Evolutionary conservation across 192 early-diverging fungal genomes (phyloP), one percentile per base, ranked within the genome.

Genomic region (Phycomyces blakesleeanus): DNA sequence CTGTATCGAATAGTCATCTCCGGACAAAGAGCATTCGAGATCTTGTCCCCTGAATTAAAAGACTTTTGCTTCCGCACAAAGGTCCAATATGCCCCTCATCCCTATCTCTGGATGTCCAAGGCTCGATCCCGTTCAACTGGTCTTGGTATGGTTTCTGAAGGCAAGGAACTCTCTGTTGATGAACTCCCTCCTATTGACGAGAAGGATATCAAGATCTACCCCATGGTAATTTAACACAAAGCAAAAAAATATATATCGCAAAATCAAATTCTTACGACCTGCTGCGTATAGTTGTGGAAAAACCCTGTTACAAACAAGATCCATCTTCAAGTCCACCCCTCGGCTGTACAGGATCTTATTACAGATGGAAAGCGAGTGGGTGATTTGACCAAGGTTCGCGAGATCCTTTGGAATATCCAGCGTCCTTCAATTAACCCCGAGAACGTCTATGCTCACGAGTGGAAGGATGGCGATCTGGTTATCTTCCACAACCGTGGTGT

Each of bases 401-500:
- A 73, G 25, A 37, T 73, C 14, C 55, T 73, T 0, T 73, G 67
- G 22, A 39, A 67, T 9, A 62, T 73, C 9, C 71, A 73, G 25
- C 60, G 71, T n/a, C 71, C 71, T 3, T 49, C 60, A 12, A 73
- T 73, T 25, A 73, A 34, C 27, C 71, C 71, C 8, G 71, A 67
- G 18, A 73, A 73, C 25, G 54, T 73, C 10, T 61, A 52, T 53
- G 65, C 64, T 39, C 71, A 66, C 39, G 71, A 73, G 53, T 73
- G 71, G 71, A 9, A 63, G 4, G 61, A 73, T 53, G 71, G 71
- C 20, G 71, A 73, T 37, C 58, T 73, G 41, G 71, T 73, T 12
- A 57, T 73, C 21, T 73, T 73, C 61, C 64, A 73, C 42, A 73
- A 73, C 61, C 49, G 71, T 22, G 71, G 71, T 55, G 65, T 73